Conservation (phyloP, 768 basidiomycete genomes). For the Fomitopsis serialis region DNA sequence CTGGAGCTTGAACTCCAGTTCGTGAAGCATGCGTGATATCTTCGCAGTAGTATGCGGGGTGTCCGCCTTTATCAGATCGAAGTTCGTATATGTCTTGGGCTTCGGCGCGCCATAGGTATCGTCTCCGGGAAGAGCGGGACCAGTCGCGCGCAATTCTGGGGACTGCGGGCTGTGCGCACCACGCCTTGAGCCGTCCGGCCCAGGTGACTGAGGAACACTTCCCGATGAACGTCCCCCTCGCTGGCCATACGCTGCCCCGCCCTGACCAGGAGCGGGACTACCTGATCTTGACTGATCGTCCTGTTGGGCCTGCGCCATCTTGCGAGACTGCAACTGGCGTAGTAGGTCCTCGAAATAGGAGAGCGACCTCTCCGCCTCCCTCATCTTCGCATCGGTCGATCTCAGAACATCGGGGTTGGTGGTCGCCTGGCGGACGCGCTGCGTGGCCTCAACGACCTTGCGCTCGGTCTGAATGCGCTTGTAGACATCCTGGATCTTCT, state of each 20-base stretch:
- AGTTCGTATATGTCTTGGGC: slow-evolving; percentile 69
- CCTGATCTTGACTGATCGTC: slow-evolving; percentile 52
- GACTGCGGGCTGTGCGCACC: slow-evolving; percentile 21
- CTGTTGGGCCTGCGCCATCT: slow-evolving; percentile 50
- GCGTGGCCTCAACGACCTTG: slow-evolving; percentile 84
- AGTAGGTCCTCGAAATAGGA: slow-evolving; percentile 86
- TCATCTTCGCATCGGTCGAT: slow-evolving; percentile 78
- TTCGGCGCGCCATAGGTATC: slow-evolving; percentile 39
- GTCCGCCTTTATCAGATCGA: slow-evolving; percentile 96
- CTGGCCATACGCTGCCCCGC: slow-evolving; percentile 17
- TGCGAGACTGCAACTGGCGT: slow-evolving; percentile 75
- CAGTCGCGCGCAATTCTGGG: slow-evolving; percentile 15
- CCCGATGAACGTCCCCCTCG: slow-evolving; percentile 12
- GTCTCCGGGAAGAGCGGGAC: slow-evolving; percentile 15
- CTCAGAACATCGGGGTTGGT: slow-evolving; percentile 82
- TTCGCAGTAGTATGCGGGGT: slow-evolving; percentile 94
- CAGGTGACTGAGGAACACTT: slow-evolving; percentile 6
- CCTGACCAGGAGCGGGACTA: slow-evolving; percentile 21
- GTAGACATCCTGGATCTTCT: slow-evolving; percentile 89
- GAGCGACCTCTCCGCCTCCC: slow-evolving; percentile 78
- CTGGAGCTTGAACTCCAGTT: slow-evolving; percentile 98
- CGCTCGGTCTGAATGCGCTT: slow-evolving; percentile 89
- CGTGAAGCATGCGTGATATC: slow-evolving; percentile 96
- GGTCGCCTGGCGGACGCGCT: slow-evolving; percentile 75
- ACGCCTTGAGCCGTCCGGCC: slow-evolving; percentile 12